Conservation (phyloP, 768 basidiomycete species). For the Boletellus ananiceps region DNA sequence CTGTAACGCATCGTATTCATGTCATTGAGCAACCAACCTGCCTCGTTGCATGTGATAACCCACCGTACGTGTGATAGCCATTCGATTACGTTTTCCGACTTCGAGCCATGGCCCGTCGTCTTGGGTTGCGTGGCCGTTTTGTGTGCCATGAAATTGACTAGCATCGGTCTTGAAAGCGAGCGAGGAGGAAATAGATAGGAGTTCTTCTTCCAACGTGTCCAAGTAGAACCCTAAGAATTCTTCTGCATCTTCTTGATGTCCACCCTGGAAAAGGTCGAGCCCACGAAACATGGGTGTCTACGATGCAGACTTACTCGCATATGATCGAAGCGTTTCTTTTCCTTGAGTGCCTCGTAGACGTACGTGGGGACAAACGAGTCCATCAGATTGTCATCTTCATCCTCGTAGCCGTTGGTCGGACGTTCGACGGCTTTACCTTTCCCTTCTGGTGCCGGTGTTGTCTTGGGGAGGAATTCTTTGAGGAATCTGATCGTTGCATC, state of each 20-base stretch:
- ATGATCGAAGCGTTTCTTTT: conserved; percentile 87
- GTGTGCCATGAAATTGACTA: conserved; percentile 12
- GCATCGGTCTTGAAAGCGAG: conserved; percentile 38
- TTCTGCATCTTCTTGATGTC: conserved; percentile 97
- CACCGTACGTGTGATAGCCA: conserved; percentile 75
- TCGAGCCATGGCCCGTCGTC: conserved; percentile 85
- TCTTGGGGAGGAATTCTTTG: conserved; percentile 57
- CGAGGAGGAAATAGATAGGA: conserved; percentile 60
- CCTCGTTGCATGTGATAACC: conserved; percentile 24
- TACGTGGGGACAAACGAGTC: conserved; percentile 81
- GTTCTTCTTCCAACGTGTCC: conserved; percentile 91
- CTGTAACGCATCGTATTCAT: conserved; percentile 33
- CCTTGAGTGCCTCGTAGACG: conserved; percentile 90
- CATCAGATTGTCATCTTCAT: conserved; percentile 46
- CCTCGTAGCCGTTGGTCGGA: conserved; percentile 14
- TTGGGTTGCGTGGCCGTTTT: conserved; percentile 19
- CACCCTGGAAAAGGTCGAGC: conserved; percentile 46
- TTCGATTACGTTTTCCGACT: conserved; percentile 85
- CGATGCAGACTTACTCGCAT: conserved; percentile 65
- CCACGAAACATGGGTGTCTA: not conserved
- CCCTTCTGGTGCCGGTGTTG: conserved; percentile 18
- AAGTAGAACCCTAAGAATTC: conserved; percentile 98
- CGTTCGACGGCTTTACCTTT: conserved; percentile 42
- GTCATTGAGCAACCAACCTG: not conserved
- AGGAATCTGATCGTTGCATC: conserved; percentile 71